Percentiles rank a stretch among this genome's conserved stretches.
phyloP scores from a whole-genome alignment of 192 early-diverging fungal species.

The Physocladia obscura region DNA sequence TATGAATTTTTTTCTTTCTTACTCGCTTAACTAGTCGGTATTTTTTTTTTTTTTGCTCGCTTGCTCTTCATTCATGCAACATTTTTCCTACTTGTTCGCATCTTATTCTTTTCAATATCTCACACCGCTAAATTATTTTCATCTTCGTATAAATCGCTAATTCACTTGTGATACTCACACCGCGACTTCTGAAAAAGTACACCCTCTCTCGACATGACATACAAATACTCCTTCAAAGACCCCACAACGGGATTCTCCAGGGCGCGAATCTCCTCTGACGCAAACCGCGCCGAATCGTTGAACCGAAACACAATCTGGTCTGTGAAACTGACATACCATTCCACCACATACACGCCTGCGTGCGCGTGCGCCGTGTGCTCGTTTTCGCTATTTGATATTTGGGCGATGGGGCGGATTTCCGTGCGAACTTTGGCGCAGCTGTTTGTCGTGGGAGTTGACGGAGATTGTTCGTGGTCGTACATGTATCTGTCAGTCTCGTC shows the following conservation, averaged over 20 bases:
- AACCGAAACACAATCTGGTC: conserved; percentile 22
- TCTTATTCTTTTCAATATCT: too few relatives aligned
- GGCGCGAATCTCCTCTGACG: conserved; percentile 21
- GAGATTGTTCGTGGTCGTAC: too few relatives aligned
- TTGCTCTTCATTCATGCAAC: background rate
- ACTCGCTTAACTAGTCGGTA: too few relatives aligned
- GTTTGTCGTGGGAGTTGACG: background rate
- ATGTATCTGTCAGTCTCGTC: too few relatives aligned
- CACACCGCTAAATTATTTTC: too few relatives aligned
- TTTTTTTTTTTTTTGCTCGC: background rate
- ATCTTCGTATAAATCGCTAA: too few relatives aligned
- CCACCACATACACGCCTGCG: background rate
- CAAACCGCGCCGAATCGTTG: conserved; percentile 14
- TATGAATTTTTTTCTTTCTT: too few relatives aligned
- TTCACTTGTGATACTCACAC: too few relatives aligned
- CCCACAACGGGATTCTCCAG: conserved; percentile 28
- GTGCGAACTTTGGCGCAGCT: conserved; percentile 1
- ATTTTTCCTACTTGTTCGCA: too few relatives aligned
- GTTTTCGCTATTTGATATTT: conserved; percentile 2
- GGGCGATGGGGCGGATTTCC: background rate
- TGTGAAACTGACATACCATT: conserved; percentile 33
- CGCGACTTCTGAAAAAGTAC: background rate
- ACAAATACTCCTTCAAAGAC: conserved; percentile 6
- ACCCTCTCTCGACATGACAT: conserved; percentile 5
- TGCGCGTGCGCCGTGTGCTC: background rate